Percentiles rank a stretch among this genome's conserved stretches.
These are phyloP conservation scores for Dipodascopsis uninucleata DNA, from an alignment of 805 yeast genomes.

Conservation along the genomic window DNA sequence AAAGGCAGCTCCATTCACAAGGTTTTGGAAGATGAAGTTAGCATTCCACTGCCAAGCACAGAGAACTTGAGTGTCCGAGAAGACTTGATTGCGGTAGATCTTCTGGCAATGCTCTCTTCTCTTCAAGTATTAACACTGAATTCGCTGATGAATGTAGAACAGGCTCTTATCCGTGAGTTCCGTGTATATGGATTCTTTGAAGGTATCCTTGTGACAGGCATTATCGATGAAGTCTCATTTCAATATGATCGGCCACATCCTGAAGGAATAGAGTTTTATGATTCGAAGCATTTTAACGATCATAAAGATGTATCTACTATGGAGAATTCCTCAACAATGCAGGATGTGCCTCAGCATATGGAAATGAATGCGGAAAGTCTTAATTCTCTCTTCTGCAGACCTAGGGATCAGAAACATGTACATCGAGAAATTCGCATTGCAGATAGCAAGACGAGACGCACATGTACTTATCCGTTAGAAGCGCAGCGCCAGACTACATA, in stretches of 20 bases:
- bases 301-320: too few relatives aligned
- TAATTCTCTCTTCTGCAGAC: too few relatives aligned
- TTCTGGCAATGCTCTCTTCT: constrained; percentile 12
- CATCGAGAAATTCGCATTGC: constrained; percentile 17
- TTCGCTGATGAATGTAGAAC: constrained; percentile 4
- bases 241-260: constrained; percentile 8
- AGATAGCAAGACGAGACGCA: constrained; percentile 22
- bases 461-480: constrained; percentile 9
- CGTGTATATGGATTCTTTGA: constrained; percentile 24
- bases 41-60: not conserved
- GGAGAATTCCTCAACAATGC: too few relatives aligned
- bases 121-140: constrained; percentile 12
- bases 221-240: constrained; percentile 25
- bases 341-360: too few relatives aligned
- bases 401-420: too few relatives aligned
- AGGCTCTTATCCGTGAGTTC: constrained; percentile 17
- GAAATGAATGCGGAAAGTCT: too few relatives aligned
- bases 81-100: constrained; percentile 14
- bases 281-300: too few relatives aligned
- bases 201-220: constrained; percentile 21
- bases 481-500: constrained; percentile 21
- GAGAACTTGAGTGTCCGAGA: constrained; percentile 8
- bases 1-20: constrained; percentile 22
- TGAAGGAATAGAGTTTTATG: constrained; percentile 15
- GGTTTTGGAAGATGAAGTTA: constrained; percentile 11